Base-by-base conservation (phyloP, 176 grass and related monocot genomes). In the Oryza meyeriana region DNA sequence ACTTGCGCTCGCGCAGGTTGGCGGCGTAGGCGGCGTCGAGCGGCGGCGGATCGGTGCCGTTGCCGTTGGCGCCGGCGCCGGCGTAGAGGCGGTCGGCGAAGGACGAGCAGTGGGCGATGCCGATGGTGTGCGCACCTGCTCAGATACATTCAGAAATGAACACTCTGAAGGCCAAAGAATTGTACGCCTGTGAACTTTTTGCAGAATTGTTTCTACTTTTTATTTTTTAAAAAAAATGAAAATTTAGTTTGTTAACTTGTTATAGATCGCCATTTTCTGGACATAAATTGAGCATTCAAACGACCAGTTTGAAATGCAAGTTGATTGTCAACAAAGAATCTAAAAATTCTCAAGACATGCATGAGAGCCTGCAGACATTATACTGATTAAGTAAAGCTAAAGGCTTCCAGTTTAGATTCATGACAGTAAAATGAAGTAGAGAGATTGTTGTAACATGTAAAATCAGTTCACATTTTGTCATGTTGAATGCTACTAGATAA, bases 81-180 rank as follows among this genome's bases (percentile, higher is more conserved):
- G 58, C 68, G 67, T 94, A 97, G 12, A 94, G 89, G 13, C 94
- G 91, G 22, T 76, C 61, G 31, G 67, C 79, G 81, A 98, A 89
- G 55, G 71, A 89, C 1, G 62, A 40, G 81, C 94, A 97, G 84
- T 91, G 91, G 13, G 74, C 80, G 48, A 97, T 85, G 83, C 94
- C 94, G 48, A 97, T 93, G 27, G 94, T 97, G 86, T 97, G 94
- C 26, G 94, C 91, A 17, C 94, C 94, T 97, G 84, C 50, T 35
- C 35, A 78, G 1, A 30, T 11, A 8, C 17, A 27, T 16, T 61
- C 47, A 77, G 31, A 67, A 16, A 27, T 14, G 41, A n/a, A 3
- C 22, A 20, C 0, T 6, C 0, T 6, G 17, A 66, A 5, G 18
- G 6, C 29, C 4, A 10, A 66, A 18, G 29, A 36, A 32, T 68